Base-by-base conservation (phyloP, 805 yeast species). In the Cyberlindnera euphorbiiphila region DNA sequence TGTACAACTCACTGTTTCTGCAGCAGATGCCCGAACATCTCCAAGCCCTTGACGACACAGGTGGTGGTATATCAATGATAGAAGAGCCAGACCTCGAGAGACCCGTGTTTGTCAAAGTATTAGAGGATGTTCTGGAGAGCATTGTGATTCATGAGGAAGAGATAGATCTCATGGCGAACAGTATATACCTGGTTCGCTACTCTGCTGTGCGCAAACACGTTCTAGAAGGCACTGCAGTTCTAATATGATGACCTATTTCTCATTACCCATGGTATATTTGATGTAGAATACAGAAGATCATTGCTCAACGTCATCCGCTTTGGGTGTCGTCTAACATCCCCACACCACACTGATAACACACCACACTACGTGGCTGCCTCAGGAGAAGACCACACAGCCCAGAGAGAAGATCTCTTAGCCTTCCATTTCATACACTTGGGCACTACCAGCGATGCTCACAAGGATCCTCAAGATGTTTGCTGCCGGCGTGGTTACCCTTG, bases 111-210 rank as follows among this genome's bases (percentile, higher is more conserved):
- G 66, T 89, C 9, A 69, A 74, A 32, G 81, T 76, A 1, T 36
- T 62, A n/a, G 53, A 51, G 22, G 68, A 65, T 10, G 55, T 60
- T 17, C 60, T 59, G 12, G 64, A 66, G 25, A 55, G 64, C 3
- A 64, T 76, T 0, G 51, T 56, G 4, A 61, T 77, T 10, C 78
- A 72, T 16, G 74, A 66, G 17, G 82, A 77, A 45, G 76, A 70
- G 35, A 66, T 84, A 3, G 81, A 74, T 32, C 65, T 81, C 46
- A 68, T 64, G 12, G 59, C 67, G 11, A 79, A 76, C n/a, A 85
- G 86, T 25, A 76, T 88, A 5, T 87, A 85, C 54, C 85, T 84
- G 34, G 69, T 86, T 60, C 68, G 85, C 37, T 89, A 86, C 61
- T 69, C 71, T 5, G 72, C 74, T 0, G 64, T 78, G 6, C 53